Conservation (phyloP, 768 basidiomycete genomes). For the Gelatoporia subvermispora region DNA sequence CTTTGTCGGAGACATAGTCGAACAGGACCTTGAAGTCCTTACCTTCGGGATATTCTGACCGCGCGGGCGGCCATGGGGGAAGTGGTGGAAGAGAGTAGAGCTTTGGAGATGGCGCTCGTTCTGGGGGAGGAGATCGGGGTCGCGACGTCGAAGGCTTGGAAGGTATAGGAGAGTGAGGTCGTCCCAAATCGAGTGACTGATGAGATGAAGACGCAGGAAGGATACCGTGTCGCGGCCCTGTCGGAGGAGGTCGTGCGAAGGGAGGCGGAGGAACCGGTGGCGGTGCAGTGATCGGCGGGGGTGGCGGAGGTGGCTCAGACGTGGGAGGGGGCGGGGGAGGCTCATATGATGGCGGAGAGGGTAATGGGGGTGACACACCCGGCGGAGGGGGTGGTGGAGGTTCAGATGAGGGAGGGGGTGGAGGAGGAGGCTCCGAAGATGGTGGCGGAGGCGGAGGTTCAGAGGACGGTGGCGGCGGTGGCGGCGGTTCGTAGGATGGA, state of each 20-base stretch:
- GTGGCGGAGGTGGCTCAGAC: constrained; percentile 33
- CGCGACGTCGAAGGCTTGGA: constrained; percentile 9
- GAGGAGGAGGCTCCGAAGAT: constrained; percentile 21
- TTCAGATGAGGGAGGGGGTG: constrained; percentile 23
- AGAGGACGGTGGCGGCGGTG: constrained; percentile 26
- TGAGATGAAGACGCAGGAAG: background rate
- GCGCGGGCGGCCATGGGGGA: constrained; percentile 55
- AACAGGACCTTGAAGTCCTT: constrained; percentile 58
- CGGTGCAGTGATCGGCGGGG: constrained; percentile 29
- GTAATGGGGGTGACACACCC: constrained; percentile 18
- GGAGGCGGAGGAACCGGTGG: constrained; percentile 4
- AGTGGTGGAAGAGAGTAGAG: constrained; percentile 37
- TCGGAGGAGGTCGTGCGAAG: background rate
- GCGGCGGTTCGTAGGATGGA: constrained; percentile 19
- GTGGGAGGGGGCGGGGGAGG: constrained; percentile 24
- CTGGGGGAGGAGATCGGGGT: constrained; percentile 10
- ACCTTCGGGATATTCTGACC: constrained; percentile 41
- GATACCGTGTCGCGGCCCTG: constrained; percentile 7
- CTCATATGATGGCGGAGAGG: constrained; percentile 17
- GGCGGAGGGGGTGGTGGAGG: constrained; percentile 23
- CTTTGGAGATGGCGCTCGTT: constrained; percentile 27
- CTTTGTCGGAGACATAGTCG: constrained; percentile 52
- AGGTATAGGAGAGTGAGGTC: constrained; percentile 7
- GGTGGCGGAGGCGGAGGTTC: constrained; percentile 24
- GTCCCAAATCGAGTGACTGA: background rate